Evolutionary conservation across 805 yeast species (phyloP).

Genomic region (Yamadazyma phyllophila): DNA sequence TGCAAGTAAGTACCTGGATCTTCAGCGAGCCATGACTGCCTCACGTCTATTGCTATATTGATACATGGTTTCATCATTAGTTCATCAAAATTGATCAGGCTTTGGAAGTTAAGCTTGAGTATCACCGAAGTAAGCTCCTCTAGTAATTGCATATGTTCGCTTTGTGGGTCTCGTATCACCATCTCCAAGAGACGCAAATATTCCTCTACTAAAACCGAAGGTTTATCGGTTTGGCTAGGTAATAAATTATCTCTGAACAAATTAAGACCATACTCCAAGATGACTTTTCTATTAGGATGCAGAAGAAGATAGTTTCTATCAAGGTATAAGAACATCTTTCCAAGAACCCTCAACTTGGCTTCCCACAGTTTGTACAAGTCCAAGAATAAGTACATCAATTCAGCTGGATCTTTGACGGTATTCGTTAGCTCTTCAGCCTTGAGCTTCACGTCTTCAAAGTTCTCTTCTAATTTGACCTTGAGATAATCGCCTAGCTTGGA

Average conservation of each 20-base stretch:
- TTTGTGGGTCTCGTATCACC: not conserved
- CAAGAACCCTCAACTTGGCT: slow-evolving; percentile 19
- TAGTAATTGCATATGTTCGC: slow-evolving; percentile 5
- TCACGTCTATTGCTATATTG: slow-evolving; percentile 16
- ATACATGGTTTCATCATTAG: slow-evolving; percentile 14
- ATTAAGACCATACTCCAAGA: slow-evolving; percentile 23
- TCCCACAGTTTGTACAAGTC: slow-evolving; percentile 23
- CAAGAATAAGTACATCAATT: slow-evolving; percentile 11
- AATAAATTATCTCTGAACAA: slow-evolving; percentile 19
- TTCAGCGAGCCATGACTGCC: slow-evolving; percentile 16
- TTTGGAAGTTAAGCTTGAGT: slow-evolving; percentile 20
- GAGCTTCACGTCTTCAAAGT: slow-evolving; percentile 14
- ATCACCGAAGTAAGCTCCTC: slow-evolving; percentile 18
- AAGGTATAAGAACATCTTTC: slow-evolving; percentile 32
- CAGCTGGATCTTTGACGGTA: not conserved
- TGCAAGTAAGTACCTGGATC: slow-evolving; percentile 16
- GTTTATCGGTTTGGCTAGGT: slow-evolving; percentile 2
- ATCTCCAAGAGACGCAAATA: not conserved
- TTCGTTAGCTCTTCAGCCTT: not conserved
- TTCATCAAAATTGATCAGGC: slow-evolving; percentile 14
- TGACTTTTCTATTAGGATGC: slow-evolving; percentile 28
- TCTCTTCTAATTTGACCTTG: slow-evolving; percentile 17
- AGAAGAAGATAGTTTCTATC: slow-evolving; percentile 34
- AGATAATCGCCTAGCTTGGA: slow-evolving; percentile 22
- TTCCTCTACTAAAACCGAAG: not conserved